Evolutionary conservation across 345 rosid genomes (phyloP).

Genomic region (Moringa oleifera): DNA sequence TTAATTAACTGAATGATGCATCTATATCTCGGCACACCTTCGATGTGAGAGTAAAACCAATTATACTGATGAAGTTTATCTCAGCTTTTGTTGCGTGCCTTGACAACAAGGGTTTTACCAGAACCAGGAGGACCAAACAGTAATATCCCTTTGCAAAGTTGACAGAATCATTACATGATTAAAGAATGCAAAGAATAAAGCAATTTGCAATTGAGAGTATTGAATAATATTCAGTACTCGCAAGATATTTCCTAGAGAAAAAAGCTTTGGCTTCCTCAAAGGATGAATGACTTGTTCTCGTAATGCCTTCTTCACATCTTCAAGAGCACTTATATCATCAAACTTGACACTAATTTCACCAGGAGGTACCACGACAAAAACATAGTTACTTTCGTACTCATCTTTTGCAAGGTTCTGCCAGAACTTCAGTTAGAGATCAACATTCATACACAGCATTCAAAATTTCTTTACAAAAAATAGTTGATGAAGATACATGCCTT

Average conservation of each 20-base stretch:
- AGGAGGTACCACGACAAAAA: conserved; percentile 89
- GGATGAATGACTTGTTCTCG: conserved; percentile 98
- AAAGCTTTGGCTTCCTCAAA: conserved; percentile 92
- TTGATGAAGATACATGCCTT: conserved; percentile 45
- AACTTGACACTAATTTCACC: conserved; percentile 91
- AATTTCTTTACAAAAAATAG: conserved; percentile 8
- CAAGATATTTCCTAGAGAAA: conserved; percentile 83
- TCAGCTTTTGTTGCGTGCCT: conserved; percentile 98
- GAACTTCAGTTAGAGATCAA: conserved; percentile 19
- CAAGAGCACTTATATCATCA: conserved; percentile 94
- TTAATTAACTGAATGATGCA: no score
- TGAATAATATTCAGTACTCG: conserved; percentile 44
- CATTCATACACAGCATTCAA: conserved; percentile 8
- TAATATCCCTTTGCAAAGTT: conserved; percentile 98
- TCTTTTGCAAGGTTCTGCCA: conserved; percentile 87
- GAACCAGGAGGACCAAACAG: conserved; percentile 99
- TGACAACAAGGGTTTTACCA: conserved; percentile 94
- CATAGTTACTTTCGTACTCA: conserved; percentile 81
- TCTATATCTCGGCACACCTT: conserved; percentile 54
- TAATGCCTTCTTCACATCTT: conserved; percentile 86
- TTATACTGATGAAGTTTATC: conserved; percentile 93
- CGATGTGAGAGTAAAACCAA: conserved; percentile 94
- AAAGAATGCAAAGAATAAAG: conserved; percentile 6
- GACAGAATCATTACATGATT: conserved; percentile 19
- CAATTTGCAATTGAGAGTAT: not conserved